Percentiles rank a stretch among this genome's conserved stretches.
phyloP scores from a whole-genome alignment of 257 asterid genomes.

The Mitragyna speciosa region DNA sequence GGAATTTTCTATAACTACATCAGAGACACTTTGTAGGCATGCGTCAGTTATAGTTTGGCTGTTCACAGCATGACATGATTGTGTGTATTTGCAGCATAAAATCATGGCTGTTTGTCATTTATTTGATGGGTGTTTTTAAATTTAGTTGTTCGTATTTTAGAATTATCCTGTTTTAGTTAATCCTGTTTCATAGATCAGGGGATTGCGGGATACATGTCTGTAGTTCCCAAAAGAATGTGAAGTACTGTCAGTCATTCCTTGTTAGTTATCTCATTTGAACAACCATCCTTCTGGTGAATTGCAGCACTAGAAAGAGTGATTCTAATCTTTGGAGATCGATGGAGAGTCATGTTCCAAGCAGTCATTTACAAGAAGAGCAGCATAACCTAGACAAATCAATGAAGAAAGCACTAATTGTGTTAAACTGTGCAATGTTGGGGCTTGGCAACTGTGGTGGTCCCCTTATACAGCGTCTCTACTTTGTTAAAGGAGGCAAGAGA shows the following conservation, averaged over 20 bases:
- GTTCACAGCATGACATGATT: background rate
- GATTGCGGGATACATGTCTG: background rate
- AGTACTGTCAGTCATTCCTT: background rate
- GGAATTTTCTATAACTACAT: background rate
- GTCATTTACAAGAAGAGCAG: background rate
- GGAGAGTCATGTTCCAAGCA: conserved; percentile 12
- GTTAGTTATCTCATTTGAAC: background rate
- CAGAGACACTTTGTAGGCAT: background rate
- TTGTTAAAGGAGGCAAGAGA: conserved; percentile 35
- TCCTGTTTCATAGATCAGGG: background rate
- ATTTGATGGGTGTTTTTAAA: background rate
- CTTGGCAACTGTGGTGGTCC: conserved; percentile 36
- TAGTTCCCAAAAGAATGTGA: background rate
- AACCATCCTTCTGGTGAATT: background rate
- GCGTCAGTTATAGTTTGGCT: background rate
- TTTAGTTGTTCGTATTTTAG: background rate
- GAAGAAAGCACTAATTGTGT: conserved; percentile 22
- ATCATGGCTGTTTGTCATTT: background rate
- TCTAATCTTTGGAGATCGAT: background rate
- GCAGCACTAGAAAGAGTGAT: background rate
- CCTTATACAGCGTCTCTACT: conserved; percentile 29
- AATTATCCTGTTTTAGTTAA: background rate
- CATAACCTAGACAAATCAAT: conserved; percentile 14
- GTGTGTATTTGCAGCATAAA: background rate
- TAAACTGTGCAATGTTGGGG: conserved; percentile 28